Evolutionary conservation across 148 eudicot species (phyloP), one percentile per base, ranked within the genome.

Genomic region (Oxyria digyna): DNA sequence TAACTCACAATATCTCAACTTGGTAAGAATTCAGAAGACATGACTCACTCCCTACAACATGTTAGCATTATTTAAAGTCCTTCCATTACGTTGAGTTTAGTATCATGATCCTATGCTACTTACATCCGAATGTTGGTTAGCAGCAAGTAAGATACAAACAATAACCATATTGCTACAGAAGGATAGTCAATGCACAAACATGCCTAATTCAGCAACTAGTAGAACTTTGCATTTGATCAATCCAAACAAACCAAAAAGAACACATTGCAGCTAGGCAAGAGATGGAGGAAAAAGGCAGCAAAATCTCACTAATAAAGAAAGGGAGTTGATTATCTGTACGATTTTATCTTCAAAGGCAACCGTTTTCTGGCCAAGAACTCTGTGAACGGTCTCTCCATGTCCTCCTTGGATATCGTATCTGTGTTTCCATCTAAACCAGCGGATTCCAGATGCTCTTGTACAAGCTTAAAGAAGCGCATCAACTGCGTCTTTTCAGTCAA

Each of bases 311-410:
- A 85, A 74, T 75, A 75, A 54, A 81, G 23, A 74, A 72, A 67
- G 69, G 71, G 64, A 52, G 38, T 74, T 45, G 76, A 29, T n/a
- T 77, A 69, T 67, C 33, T 40, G 71, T 87, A 91, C 97, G 87
- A 75, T 85, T 82, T 87, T 21, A 84, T 82, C 78, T 85, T 84
- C 35, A 72, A 46, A 26, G 96, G 77, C 77, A 92, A 75, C 24
- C 75, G 70, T 75, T 73, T 78, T 70, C 78, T 81, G 24, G 67
- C 67, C 84, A 92, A 75, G 69, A 85, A 89, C 45, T 80, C 91
- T 6, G 75, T 78, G 73, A 92, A 89, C 0, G 96, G 83, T 9
- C 76, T 79, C 73, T 84, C 91, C 82, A 92, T 74, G 78, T 93
- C 98, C 76, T 85, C 85, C 10, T 81, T 81, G 0, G 83, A 72